These are phyloP conservation scores for Penicillium bialowiezense DNA, from an alignment of 495 filamentous ascomycete genomes.

Conservation along the genomic window DNA sequence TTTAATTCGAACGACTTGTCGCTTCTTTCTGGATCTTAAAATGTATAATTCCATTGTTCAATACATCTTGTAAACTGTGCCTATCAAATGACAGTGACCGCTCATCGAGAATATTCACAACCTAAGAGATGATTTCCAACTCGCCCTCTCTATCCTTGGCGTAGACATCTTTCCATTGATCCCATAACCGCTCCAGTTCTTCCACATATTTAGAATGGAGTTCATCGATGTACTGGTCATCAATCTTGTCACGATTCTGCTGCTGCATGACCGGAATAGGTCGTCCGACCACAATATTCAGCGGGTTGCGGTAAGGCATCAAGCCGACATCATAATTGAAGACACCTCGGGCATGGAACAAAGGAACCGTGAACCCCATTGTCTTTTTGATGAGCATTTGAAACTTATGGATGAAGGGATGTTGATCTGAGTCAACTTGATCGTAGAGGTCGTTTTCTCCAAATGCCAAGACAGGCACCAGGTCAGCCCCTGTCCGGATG, in stretches of 20 bases:
- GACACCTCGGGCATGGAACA: conserved; percentile 86
- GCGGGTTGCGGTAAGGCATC: conserved; percentile 83
- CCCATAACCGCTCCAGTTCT: conserved; percentile 82
- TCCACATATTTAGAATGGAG: conserved; percentile 74
- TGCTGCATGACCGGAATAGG: conserved; percentile 70
- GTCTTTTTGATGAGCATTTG: conserved; percentile 80
- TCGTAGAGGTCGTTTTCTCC: conserved; percentile 97
- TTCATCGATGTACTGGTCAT: conserved; percentile 71
- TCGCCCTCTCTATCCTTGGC: conserved; percentile 68
- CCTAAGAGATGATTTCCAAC: conserved; percentile 72
- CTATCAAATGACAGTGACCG: neutral
- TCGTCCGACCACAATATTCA: conserved; percentile 85
- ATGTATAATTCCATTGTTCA: conserved; percentile 4
- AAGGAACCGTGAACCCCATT: conserved; percentile 88
- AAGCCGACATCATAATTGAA: conserved; percentile 98
- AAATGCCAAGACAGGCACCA: conserved; percentile 88
- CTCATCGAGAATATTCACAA: neutral
- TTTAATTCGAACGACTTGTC: conserved; percentile 1
- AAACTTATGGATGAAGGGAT: conserved; percentile 69
- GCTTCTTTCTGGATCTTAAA: neutral
- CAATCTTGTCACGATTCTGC: conserved; percentile 49
- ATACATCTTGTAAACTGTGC: neutral
- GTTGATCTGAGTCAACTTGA: conserved; percentile 66
- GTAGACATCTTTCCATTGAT: conserved; percentile 84
- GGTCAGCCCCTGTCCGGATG: conserved; percentile 81